phyloP scores from a whole-genome alignment of 2,329 filamentous ascomycete genomes.

The Pseudogymnoascus sp. region DNA sequence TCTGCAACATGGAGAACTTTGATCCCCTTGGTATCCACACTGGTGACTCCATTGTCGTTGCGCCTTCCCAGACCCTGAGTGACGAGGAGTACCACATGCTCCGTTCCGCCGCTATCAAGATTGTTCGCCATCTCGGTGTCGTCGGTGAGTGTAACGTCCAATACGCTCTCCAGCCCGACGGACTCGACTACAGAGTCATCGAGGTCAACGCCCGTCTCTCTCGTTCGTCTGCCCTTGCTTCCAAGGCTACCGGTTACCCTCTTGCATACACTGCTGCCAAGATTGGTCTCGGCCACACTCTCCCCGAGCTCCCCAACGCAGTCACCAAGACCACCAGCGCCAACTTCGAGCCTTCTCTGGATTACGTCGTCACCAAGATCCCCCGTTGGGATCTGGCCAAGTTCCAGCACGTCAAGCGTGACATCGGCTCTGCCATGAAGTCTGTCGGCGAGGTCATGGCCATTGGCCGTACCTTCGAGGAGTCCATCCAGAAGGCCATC shows the following conservation, averaged over 20 bases:
- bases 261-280: constrained; percentile 96
- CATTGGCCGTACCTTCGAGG: constrained; percentile 95
- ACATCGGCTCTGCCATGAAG: constrained; percentile 98
- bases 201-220: constrained; percentile 98
- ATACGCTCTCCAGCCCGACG: constrained; percentile 93
- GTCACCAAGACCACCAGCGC: constrained; percentile 98
- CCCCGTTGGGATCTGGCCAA: constrained; percentile 97
- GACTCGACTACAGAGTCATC: constrained; percentile 95
- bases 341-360: constrained; percentile 95
- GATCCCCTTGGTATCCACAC: constrained; percentile 96
- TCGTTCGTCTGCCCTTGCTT: constrained; percentile 90
- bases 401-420: constrained; percentile 97
- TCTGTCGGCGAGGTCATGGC: constrained; percentile 99
- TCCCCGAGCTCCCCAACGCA: constrained; percentile 93
- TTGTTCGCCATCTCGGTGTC: constrained; percentile 91
- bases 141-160: constrained; percentile 99
- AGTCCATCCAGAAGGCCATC: constrained; percentile 98
- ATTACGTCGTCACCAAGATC: constrained; percentile 98
- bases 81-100: constrained; percentile 99
- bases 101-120: constrained; percentile 93
- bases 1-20: constrained; percentile 98
- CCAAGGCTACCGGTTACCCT: constrained; percentile 96
- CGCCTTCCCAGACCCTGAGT: constrained; percentile 90
- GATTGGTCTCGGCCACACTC: constrained; percentile 90
- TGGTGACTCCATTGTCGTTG: constrained; percentile 96